phyloP scores from a whole-genome alignment of 1,284 basidiomycete species.

The Heterobasidion parviporum region DNA sequence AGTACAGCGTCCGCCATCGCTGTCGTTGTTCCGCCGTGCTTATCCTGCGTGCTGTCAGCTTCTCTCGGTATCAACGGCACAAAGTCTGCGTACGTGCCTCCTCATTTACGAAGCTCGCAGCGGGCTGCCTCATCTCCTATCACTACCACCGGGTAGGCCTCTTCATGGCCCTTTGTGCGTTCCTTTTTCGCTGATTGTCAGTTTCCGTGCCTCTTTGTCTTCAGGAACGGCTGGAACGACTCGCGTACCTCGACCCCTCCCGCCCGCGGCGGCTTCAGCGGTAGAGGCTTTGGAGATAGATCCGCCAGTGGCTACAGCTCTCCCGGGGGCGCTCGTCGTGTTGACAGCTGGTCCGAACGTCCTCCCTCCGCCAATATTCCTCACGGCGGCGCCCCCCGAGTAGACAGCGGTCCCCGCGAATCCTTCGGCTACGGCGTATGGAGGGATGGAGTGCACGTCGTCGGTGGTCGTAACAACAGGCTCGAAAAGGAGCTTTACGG shows the following conservation, averaged over 20 bases:
- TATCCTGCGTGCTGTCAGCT: conserved; percentile 24
- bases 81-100: conserved; percentile 88
- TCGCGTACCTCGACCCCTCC: conserved; percentile 51
- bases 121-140: conserved; percentile 61
- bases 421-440: conserved; percentile 72
- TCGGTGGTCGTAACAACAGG: conserved; percentile 76
- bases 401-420: conserved; percentile 39
- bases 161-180: conserved; percentile 10
- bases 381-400: conserved; percentile 25
- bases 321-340: conserved; percentile 35
- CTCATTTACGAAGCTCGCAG: conserved; percentile 80
- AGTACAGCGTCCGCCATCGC: conserved; percentile 23
- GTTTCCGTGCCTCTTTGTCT: conserved; percentile 8
- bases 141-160: conserved; percentile 40
- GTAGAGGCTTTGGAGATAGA: conserved; percentile 37
- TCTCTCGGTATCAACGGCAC: conserved; percentile 64
- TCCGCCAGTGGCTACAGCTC: conserved; percentile 26
- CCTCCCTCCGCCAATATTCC: conserved; percentile 23
- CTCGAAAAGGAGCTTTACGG: conserved; percentile 97
- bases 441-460: conserved; percentile 85
- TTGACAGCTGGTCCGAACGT: conserved; percentile 34
- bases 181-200: conserved; percentile 1
- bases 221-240: conserved; percentile 67
- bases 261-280: conserved; percentile 42
- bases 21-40: conserved; percentile 13